phyloP scores from a whole-genome alignment of 2,329 filamentous ascomycete species.

The Alternaria novae-zelandiae region DNA sequence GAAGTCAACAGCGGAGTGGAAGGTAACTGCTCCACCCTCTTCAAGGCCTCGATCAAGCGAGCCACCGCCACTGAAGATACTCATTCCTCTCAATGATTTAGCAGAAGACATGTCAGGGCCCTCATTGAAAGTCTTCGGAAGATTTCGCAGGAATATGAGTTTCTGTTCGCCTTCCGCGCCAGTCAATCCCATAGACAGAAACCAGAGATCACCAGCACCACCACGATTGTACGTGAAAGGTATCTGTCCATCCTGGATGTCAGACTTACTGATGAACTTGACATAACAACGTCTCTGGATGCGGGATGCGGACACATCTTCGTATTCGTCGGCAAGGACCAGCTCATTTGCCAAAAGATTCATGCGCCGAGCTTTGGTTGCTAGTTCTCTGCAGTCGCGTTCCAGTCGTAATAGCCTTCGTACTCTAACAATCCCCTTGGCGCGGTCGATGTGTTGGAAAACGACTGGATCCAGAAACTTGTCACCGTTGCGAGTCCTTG shows the following conservation, averaged over 20 bases:
- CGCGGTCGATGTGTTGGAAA: conserved; percentile 53
- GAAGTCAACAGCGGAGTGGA: conserved; percentile 73
- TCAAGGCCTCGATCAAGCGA: conserved; percentile 79
- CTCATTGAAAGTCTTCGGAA: conserved; percentile 49
- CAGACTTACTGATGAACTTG: conserved; percentile 57
- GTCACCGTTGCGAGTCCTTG: conserved; percentile 32
- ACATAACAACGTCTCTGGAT: conserved; percentile 67
- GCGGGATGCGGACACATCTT: conserved; percentile 45
- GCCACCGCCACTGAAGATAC: conserved; percentile 79
- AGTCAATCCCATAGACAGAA: conserved; percentile 54
- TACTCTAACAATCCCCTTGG: conserved; percentile 50
- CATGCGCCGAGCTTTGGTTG: conserved; percentile 26
- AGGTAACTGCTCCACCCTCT: conserved; percentile 70
- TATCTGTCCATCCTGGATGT: conserved; percentile 50
- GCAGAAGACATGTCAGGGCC: conserved; percentile 61
- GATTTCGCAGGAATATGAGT: conserved; percentile 12
- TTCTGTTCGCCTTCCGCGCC: conserved; percentile 3
- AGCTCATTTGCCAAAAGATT: conserved; percentile 61
- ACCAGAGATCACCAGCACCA: conserved; percentile 72
- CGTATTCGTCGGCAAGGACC: conserved; percentile 59
- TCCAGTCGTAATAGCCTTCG: conserved; percentile 61
- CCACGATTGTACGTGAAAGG: conserved; percentile 68
- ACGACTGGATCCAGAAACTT: conserved; percentile 66
- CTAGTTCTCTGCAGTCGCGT: conserved; percentile 45
- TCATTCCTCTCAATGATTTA: conserved; percentile 58